A percentile compares a stretch with the other conserved stretches of the same genome.
phyloP scores from a whole-genome alignment of 2,329 filamentous ascomycete genomes.

The Fusarium citri region DNA sequence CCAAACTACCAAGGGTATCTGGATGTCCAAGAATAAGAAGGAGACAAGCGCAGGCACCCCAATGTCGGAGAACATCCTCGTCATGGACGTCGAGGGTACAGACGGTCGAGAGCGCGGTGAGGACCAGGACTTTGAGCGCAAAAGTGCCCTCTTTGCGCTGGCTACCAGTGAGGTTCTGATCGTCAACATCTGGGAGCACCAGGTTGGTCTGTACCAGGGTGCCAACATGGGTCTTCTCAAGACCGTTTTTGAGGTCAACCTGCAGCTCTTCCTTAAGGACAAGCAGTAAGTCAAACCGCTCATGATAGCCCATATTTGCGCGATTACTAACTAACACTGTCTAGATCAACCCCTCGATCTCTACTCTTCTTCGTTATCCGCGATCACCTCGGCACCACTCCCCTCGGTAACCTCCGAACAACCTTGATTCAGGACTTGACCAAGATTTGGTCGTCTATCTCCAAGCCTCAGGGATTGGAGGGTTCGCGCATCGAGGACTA shows the following conservation, averaged over 20 bases:
- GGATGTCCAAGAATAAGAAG: constrained; percentile 97
- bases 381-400: constrained; percentile 93
- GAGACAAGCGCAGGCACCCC: constrained; percentile 60
- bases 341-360: constrained; percentile 86
- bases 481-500: constrained; percentile 93
- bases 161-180: constrained; percentile 98
- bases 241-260: constrained; percentile 98
- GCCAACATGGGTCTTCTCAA: constrained; percentile 99
- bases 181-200: constrained; percentile 99
- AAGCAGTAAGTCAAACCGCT: constrained; percentile 73
- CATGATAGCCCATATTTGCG: not conserved
- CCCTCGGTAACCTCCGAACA: constrained; percentile 87
- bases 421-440: constrained; percentile 91
- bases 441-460: constrained; percentile 92
- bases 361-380: constrained; percentile 98
- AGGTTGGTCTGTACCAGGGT: constrained; percentile 96
- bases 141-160: constrained; percentile 95
- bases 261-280: constrained; percentile 97
- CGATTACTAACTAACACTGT: constrained; percentile 42
- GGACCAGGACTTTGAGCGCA: constrained; percentile 98
- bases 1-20: constrained; percentile 99
- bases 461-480: constrained; percentile 90
- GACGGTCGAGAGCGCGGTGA: constrained; percentile 96
- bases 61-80: constrained; percentile 98
- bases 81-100: constrained; percentile 99